These are phyloP conservation scores for Alisma plantagoaquatica DNA, from an alignment of 106 monocot species.

Conservation along the genomic window DNA sequence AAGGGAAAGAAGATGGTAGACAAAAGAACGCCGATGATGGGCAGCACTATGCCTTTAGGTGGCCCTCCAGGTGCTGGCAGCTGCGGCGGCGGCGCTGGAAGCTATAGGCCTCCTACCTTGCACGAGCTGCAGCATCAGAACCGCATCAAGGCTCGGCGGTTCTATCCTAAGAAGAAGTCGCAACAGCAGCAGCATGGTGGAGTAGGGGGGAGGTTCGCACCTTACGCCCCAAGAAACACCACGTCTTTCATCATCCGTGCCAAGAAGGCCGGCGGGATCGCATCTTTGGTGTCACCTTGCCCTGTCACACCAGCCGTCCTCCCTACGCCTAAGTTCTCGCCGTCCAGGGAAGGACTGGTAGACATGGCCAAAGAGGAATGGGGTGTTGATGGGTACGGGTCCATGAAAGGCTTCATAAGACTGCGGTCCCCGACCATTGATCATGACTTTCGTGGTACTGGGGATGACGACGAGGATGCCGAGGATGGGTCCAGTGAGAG, in stretches of 20 bases:
- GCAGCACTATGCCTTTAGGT: no score
- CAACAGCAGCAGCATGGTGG: no score
- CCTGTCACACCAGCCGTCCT: slow-evolving; percentile 1
- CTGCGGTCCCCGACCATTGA: neutral
- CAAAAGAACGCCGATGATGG: no score
- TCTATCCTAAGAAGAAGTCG: no score
- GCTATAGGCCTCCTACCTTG: no score
- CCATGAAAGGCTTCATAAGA: slow-evolving; percentile 1
- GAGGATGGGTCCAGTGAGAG: neutral
- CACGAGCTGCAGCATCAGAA: no score
- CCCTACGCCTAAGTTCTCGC: neutral
- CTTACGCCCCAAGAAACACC: slow-evolving; percentile 1
- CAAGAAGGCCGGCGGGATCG: slow-evolving; percentile 5
- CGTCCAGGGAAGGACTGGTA: neutral
- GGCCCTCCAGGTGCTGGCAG: no score
- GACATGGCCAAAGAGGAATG: slow-evolving; percentile 3
- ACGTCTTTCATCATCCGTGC: slow-evolving; percentile 4
- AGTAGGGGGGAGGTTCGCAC: no score
- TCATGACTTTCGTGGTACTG: no score
- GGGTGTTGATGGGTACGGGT: slow-evolving; percentile 2
- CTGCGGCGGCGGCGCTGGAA: no score
- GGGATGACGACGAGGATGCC: neutral
- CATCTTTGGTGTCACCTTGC: neutral
- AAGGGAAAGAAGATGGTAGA: no score
- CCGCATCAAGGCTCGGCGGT: no score